phyloP scores from a whole-genome alignment of 345 rosid species.

The Salix brachista region DNA sequence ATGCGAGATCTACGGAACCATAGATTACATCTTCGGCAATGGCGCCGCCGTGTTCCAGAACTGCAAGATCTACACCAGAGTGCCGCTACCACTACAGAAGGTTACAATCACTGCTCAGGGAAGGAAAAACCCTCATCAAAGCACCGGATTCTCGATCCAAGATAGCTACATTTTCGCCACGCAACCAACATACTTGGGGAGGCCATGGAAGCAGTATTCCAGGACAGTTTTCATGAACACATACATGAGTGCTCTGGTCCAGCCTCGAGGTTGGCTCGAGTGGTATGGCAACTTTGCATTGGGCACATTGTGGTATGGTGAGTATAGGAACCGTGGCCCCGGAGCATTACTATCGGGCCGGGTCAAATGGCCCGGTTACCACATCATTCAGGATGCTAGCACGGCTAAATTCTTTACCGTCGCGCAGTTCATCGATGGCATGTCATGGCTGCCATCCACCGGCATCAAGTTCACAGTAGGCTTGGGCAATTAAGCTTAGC shows the following conservation, averaged over 20 bases:
- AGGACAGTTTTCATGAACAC: constrained; percentile 27
- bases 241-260: constrained; percentile 21
- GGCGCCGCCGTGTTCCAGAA: constrained; percentile 29
- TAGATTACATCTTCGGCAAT: constrained; percentile 33
- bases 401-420: constrained; percentile 25
- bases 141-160: constrained; percentile 26
- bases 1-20: constrained; percentile 26
- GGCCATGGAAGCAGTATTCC: constrained; percentile 30
- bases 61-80: constrained; percentile 25
- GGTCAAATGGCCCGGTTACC: constrained; percentile 29
- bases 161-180: constrained; percentile 24
- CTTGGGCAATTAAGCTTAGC: constrained; percentile 8
- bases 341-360: constrained; percentile 16
- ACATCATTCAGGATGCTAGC: constrained; percentile 14
- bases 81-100: constrained; percentile 25
- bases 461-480: constrained; percentile 23
- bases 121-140: constrained; percentile 23
- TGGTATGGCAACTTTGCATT: constrained; percentile 30
- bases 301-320: constrained; percentile 25
- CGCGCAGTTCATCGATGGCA: constrained; percentile 17
- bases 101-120: constrained; percentile 31
- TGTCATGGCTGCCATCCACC: constrained; percentile 24
- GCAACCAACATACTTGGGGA: constrained; percentile 22
- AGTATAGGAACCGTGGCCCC: constrained; percentile 24
- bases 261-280: constrained; percentile 29